A percentile compares a stretch with the other conserved stretches of the same genome.
These are phyloP conservation scores for Ogataea populi-albae DNA, from an alignment of 805 yeast species.

Conservation along the genomic window DNA sequence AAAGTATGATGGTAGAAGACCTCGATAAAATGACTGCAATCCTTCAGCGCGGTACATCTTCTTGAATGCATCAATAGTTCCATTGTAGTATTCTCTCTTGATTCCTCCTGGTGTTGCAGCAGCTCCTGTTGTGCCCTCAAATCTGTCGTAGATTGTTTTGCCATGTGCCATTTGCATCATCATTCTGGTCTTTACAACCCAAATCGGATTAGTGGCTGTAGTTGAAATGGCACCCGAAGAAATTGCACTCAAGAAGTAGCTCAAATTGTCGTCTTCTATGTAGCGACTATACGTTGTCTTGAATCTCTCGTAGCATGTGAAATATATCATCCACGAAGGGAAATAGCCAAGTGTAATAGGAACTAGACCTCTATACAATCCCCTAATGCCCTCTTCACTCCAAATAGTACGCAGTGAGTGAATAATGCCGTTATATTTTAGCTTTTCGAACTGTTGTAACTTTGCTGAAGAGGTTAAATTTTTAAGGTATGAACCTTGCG, in stretches of 20 bases:
- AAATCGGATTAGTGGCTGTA: constrained; percentile 84
- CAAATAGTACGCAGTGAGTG: constrained; percentile 66
- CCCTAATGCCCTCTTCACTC: constrained; percentile 75
- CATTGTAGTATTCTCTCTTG: constrained; percentile 49
- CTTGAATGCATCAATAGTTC: constrained; percentile 79
- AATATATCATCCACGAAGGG: constrained; percentile 97
- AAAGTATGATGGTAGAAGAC: constrained; percentile 83
- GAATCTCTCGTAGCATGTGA: constrained; percentile 81
- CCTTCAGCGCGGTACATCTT: constrained; percentile 84
- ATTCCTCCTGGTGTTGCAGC: constrained; percentile 21
- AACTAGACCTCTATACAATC: constrained; percentile 83
- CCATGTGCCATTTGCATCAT: constrained; percentile 75
- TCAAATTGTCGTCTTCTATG: constrained; percentile 28
- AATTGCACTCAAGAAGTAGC: constrained; percentile 62
- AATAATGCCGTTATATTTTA: constrained; percentile 54
- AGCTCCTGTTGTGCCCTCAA: constrained; percentile 19
- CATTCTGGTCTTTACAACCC: constrained; percentile 95
- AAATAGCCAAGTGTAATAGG: constrained; percentile 94
- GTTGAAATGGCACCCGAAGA: constrained; percentile 89
- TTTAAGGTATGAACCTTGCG: constrained; percentile 61
- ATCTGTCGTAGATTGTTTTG: constrained; percentile 36
- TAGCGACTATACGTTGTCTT: constrained; percentile 40
- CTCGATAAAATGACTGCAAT: constrained; percentile 75
- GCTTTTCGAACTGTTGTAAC: constrained; percentile 16
- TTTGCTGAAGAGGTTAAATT: constrained; percentile 12